Base-by-base conservation (phyloP, 768 basidiomycete species). In the Boletus eberwhitei region DNA sequence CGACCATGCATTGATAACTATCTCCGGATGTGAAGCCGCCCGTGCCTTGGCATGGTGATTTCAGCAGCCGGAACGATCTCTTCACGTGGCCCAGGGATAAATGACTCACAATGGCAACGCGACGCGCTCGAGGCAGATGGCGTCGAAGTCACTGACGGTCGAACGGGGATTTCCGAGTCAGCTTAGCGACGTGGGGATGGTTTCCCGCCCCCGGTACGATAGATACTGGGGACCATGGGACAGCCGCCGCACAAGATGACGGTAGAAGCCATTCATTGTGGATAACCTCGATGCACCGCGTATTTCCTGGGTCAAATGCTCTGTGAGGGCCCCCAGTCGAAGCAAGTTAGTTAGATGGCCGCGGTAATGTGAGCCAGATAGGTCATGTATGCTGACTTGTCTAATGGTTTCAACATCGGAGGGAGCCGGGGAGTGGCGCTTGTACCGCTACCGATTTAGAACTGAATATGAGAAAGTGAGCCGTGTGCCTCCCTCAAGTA, bases 21-120 rank as follows among this genome's bases (percentile, higher is more conserved):
- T 79, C 82, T 0, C 78, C 82, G 0, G 76, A 78, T 21, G 75
- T 77, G 2, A 75, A 76, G 24, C 85, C 86, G 0, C 84, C 86
- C 8, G 81, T 93, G 2, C 91, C 90, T 0, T 93, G 90, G 90
- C 79, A 92, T 57, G 82, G 88, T 93, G 5, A 75, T 93, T 14
- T 78, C 82, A 4, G 77, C 88, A 0, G 78, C 84, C 0, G 90
- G 91, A 2, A 71, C 76, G 2, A 88, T 90, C 59, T 91, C 91
- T 2, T 93, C 90, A 8, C 79, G 93, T 41, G 92, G 89, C 0
- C 90, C 93, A 4, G 88, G 85, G 4, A 93, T 93, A 4, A 74
- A 80, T 38, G 92, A 90, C 2, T 92, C 92, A 0, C 80, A 79
- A 42, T 74, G 83, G 1, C 93, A 97, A 65, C 75, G 83, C 17